These are phyloP conservation scores for Penicillium robsamsonii DNA, from an alignment of 495 filamentous ascomycete species.

Conservation along the genomic window DNA sequence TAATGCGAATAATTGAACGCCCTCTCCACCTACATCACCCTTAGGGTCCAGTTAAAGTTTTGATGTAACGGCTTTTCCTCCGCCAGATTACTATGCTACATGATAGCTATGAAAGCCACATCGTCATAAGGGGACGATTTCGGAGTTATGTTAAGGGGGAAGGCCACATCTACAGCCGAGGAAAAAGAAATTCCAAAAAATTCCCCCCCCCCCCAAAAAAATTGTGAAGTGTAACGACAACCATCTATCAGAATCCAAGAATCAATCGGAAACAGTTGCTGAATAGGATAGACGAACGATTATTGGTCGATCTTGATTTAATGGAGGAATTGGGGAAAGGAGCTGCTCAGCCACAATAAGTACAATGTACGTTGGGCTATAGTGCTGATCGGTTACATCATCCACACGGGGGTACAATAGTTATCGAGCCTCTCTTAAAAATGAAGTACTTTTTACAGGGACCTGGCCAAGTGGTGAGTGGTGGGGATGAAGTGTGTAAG, in stretches of 20 bases:
- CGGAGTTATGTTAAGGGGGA: constrained; percentile 3
- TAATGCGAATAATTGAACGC: background rate
- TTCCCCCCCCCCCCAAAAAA: no score
- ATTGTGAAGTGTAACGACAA: background rate
- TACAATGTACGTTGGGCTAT: background rate
- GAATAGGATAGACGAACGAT: background rate
- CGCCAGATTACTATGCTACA: background rate
- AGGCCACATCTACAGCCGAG: background rate
- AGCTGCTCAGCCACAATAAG: background rate
- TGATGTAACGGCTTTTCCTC: background rate
- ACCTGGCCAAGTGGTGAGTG: no score
- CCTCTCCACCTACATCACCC: background rate
- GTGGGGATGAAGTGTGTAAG: background rate
- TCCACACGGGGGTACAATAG: background rate
- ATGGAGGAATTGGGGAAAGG: background rate
- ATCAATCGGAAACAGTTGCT: background rate
- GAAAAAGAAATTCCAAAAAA: no score
- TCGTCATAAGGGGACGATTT: constrained; percentile 5
- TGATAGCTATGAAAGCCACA: constrained; percentile 9
- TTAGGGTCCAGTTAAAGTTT: background rate
- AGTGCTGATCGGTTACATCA: constrained; percentile 8
- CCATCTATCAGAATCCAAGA: background rate
- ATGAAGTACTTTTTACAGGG: background rate
- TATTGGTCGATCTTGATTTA: background rate
- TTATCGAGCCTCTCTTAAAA: no score